Base-by-base conservation (phyloP, 1,284 basidiomycete genomes). In the Chondrostereum purpureum region DNA sequence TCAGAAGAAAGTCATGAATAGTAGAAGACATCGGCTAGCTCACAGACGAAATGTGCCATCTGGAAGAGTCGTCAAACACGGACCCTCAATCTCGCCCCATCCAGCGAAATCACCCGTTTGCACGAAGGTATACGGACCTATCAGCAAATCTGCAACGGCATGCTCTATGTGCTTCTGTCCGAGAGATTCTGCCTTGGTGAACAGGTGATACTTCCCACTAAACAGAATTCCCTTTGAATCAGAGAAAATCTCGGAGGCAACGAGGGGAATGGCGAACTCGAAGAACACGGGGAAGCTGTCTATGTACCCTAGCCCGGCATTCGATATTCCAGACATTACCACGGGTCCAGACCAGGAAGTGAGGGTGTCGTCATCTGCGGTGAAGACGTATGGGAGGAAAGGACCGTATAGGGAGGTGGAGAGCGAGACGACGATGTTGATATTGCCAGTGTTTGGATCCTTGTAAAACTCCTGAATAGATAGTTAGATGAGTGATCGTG, bases 351-450 rank as follows among this genome's bases (percentile, higher is more conserved):
- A 52, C 62, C 62, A 65, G 10, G 42, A 55, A 19, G 44, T 63
- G 33, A 65, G 42, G 10, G 62, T 55, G 14, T 50, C 54, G 45
- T 65, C 62, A 3, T 45, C 56, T 14, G 63, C 62, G 4, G 62
- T 63, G 51, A 59, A 64, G 11, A 55, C 62, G 46, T 64, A 64
- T 4, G 63, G 63, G 16, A 62, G 54, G 57, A 64, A 65, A 13
- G 63, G 63, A 1, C 62, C 63, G 48, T 61, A 63, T 40, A 58
- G 62, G 13, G 62, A 61, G 1, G 63, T 65, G 5, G 63, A 65
- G 11, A 65, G 54, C 1, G 62, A 64, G 5, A 64, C 62, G 19
- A 65, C 53, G 38, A 64, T 60, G 46, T 63, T 62, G 38, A 64
- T 39, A 39, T 55, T 57, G 11, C 62, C 61, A 1, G 59, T 63